A percentile compares a stretch with the other conserved stretches of the same genome.
These are phyloP conservation scores for Xylaria longipes DNA, from an alignment of 495 filamentous ascomycete species.

Conservation along the genomic window DNA sequence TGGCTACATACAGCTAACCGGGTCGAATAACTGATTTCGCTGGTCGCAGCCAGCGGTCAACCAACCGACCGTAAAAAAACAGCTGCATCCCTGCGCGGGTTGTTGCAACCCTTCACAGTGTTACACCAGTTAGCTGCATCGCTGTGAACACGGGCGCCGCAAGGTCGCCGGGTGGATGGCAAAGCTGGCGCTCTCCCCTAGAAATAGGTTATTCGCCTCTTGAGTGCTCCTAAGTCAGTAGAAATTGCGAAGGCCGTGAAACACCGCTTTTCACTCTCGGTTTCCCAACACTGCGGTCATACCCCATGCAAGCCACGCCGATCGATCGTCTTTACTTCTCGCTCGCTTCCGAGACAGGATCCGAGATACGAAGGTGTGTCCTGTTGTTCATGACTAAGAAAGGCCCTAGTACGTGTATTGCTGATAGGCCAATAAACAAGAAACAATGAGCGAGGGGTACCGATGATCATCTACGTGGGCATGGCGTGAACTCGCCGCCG, in stretches of 20 bases:
- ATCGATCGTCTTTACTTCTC: constrained; percentile 7
- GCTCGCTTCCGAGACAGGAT: constrained; percentile 15
- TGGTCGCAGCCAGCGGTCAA: constrained; percentile 14
- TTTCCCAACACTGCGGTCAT: not conserved
- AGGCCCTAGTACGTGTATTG: not conserved
- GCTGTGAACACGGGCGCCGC: constrained; percentile 23
- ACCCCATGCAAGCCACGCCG: constrained; percentile 18
- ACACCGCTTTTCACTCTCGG: constrained; percentile 10
- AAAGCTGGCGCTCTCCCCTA: constrained; percentile 3
- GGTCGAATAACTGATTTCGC: constrained; percentile 17
- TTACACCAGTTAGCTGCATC: constrained; percentile 24
- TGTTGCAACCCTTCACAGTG: constrained; percentile 12
- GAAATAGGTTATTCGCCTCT: constrained; percentile 11
- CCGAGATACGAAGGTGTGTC: constrained; percentile 14
- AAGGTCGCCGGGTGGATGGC: constrained; percentile 7
- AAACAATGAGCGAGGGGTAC: not conserved
- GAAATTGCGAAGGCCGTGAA: constrained; percentile 6
- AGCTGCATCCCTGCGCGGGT: constrained; percentile 8
- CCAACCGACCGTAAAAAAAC: constrained; percentile 2
- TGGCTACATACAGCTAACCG: constrained; percentile 23
- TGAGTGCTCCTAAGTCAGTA: not conserved
- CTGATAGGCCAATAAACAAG: not conserved
- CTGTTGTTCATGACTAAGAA: not conserved
- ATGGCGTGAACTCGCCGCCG: not conserved
- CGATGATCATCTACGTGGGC: constrained; percentile 20